Base-by-base conservation (phyloP, 2,329 filamentous ascomycete species). In the Pezicula rhizophila region DNA sequence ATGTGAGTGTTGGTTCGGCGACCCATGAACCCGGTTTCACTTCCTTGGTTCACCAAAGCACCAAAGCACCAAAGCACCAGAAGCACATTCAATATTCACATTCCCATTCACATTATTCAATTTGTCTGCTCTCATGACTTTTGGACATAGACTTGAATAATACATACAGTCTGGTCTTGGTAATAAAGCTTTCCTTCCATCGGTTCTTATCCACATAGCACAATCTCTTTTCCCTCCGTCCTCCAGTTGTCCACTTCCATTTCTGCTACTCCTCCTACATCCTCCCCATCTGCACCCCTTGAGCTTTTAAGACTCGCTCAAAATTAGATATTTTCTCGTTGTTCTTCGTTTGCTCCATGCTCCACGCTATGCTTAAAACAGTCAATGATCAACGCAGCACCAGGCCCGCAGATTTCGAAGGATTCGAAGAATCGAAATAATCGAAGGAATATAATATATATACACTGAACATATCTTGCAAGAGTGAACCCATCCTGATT, bases 371-470 rank as follows among this genome's bases (percentile, higher is more conserved):
- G 35, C 35, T 38, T 15, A 38, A 38, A 38, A 15, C n/a, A 38
- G 18, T 38, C 18, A 15, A 38, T 20, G 18, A 38, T 15, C n/a
- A 20, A 38, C 35, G 46, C 42, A 48, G 57, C 56, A 55, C 59
- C 58, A 56, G 59, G 56, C 58, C 42, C 17, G 42, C 25, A 15
- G 20, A 45, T 35, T 35, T 35, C 42, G 17, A 31, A 14, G 14
- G 12, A 31, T 31, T 31, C 28, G 28, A 31, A 10, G 12, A 31
- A 31, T 31, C 28, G 28, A 31, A 31, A 31, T 5, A 31, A 31
- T 31, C 28, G 28, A 31, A 38, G 35, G 14, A 38, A 38, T 38
- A 48, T 39, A 35, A 18, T 38, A 48, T 43, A 37, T 20, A 23
- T 6, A 42, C 39, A 17, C 4, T 34, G 7, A 18, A 25, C 18